phyloP scores from a whole-genome alignment of 2,329 filamentous ascomycete genomes.

The Exophiala sp. region DNA sequence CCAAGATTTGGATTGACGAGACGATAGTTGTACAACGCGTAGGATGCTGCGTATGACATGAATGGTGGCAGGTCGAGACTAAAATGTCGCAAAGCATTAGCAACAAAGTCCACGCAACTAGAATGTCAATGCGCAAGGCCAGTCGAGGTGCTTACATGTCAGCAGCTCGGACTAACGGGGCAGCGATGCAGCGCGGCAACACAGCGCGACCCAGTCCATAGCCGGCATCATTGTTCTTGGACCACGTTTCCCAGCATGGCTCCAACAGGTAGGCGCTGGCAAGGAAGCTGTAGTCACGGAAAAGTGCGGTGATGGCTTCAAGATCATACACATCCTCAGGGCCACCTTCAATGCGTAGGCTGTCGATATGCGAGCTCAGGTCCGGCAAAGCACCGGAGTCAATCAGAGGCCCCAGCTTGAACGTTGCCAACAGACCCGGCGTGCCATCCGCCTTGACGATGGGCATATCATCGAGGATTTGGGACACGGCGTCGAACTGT shows the following conservation, averaged over 20 bases:
- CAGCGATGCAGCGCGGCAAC: conserved; percentile 67
- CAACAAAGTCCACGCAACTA: not conserved
- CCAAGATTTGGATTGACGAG: conserved; percentile 47
- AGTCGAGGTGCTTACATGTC: conserved; percentile 62
- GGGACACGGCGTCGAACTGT: conserved; percentile 67
- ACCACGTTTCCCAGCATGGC: conserved; percentile 74
- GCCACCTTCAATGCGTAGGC: conserved; percentile 47
- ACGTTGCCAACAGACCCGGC: conserved; percentile 70
- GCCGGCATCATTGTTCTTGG: conserved; percentile 52
- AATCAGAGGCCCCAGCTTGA: conserved; percentile 68
- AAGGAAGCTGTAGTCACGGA: conserved; percentile 87
- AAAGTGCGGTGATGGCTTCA: conserved; percentile 75
- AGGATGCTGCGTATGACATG: conserved; percentile 72
- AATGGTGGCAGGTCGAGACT: conserved; percentile 77
- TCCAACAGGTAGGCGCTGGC: conserved; percentile 86
- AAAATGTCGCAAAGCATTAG: conserved; percentile 27
- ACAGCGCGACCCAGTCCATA: conserved; percentile 73
- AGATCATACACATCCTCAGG: conserved; percentile 54
- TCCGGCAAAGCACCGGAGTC: conserved; percentile 64
- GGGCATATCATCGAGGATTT: conserved; percentile 69
- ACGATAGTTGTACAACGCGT: conserved; percentile 59
- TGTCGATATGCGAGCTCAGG: conserved; percentile 65
- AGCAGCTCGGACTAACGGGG: conserved; percentile 76
- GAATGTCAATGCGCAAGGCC: too few species aligned
- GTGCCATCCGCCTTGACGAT: conserved; percentile 67